These are phyloP conservation scores for Stipa capillata DNA, from an alignment of 176 grass and related monocot genomes.

Conservation along the genomic window DNA sequence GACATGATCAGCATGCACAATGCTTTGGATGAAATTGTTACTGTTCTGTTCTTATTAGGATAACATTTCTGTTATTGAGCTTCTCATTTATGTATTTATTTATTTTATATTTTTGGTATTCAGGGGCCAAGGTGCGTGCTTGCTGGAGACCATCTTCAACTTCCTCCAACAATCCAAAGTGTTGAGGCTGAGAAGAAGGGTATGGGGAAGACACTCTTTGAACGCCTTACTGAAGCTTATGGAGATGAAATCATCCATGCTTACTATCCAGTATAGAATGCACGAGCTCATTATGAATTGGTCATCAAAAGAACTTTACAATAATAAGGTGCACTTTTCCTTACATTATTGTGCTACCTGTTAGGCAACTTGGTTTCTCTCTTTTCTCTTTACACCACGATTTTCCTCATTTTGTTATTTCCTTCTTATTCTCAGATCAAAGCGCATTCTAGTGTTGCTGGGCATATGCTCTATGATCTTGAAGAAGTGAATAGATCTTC, in stretches of 20 bases:
- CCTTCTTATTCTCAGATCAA: constrained; percentile 52
- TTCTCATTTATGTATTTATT: background rate
- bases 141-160: constrained; percentile 93
- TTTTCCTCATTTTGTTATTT: background rate
- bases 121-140: constrained; percentile 86
- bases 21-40: background rate
- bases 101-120: background rate
- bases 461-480: constrained; percentile 82
- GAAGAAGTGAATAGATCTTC: constrained; percentile 71
- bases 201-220: constrained; percentile 90
- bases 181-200: constrained; percentile 89
- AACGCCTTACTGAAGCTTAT: constrained; percentile 70
- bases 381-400: background rate
- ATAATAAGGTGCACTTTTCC: constrained; percentile 57
- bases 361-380: background rate
- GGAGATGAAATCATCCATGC: constrained; percentile 75
- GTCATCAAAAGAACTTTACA: constrained; percentile 97
- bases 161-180: constrained; percentile 93
- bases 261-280: constrained; percentile 93
- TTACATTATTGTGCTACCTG: background rate
- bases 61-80: background rate
- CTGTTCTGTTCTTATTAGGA: background rate
- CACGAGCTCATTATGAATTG: constrained; percentile 92
- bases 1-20: background rate
- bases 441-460: constrained; percentile 75